Percentiles rank a stretch among this genome's conserved stretches.
phyloP scores from a whole-genome alignment of 495 filamentous ascomycete species.

The Podospora pseudoanserina region DNA sequence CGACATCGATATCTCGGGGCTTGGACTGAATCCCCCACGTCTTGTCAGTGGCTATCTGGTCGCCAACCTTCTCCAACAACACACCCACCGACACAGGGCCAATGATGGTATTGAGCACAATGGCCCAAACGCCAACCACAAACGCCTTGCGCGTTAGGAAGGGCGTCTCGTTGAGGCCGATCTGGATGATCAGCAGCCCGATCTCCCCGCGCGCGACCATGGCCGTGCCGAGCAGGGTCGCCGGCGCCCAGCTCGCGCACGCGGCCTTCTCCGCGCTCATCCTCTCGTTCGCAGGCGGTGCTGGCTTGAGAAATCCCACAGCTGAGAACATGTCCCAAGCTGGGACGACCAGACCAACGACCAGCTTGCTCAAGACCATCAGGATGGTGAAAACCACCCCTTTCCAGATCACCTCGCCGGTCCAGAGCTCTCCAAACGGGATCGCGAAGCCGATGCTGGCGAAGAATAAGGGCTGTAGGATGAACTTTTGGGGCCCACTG shows the following conservation, averaged over 20 bases:
- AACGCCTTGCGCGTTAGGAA: constrained; percentile 43
- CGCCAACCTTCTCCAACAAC: constrained; percentile 46
- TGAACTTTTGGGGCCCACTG: constrained; percentile 42
- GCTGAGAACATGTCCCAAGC: constrained; percentile 28
- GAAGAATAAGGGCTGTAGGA: constrained; percentile 76
- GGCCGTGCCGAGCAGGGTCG: constrained; percentile 33
- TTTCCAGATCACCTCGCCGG: constrained; percentile 60
- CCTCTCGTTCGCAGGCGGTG: background rate
- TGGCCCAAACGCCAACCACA: constrained; percentile 69
- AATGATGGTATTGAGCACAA: constrained; percentile 69
- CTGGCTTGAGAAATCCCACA: background rate
- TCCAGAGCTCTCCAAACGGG: constrained; percentile 68
- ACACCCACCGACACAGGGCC: constrained; percentile 67
- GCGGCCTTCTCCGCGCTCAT: constrained; percentile 7
- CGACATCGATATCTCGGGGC: background rate
- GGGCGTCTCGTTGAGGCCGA: constrained; percentile 44
- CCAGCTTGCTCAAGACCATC: constrained; percentile 63
- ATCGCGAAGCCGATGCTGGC: constrained; percentile 78
- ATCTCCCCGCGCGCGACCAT: constrained; percentile 81
- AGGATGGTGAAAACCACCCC: constrained; percentile 67
- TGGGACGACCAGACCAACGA: constrained; percentile 61
- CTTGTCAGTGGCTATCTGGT: constrained; percentile 18
- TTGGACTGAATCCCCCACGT: constrained; percentile 26
- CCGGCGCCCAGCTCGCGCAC: constrained; percentile 31
- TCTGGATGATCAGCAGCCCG: constrained; percentile 70